These are phyloP conservation scores for Scytalidium lignicola DNA, from an alignment of 2,329 filamentous ascomycete species.

Conservation along the genomic window DNA sequence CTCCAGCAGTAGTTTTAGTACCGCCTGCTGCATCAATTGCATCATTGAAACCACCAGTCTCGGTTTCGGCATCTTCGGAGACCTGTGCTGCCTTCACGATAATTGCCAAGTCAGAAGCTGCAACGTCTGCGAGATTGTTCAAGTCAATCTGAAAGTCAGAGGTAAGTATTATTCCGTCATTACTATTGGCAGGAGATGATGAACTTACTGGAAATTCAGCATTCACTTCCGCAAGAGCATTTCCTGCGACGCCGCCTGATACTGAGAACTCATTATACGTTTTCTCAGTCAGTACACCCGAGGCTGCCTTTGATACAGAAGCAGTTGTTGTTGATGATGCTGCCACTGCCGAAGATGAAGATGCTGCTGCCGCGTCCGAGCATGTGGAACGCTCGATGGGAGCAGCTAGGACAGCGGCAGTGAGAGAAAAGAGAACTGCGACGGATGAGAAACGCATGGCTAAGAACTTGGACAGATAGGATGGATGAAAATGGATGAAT, in stretches of 20 bases:
- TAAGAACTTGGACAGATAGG: no score
- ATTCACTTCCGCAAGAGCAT: constrained; percentile 48
- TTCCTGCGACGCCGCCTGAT: constrained; percentile 45
- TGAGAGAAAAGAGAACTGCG: not conserved
- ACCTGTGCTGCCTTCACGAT: constrained; percentile 42
- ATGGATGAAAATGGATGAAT: no score
- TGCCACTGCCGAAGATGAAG: not conserved
- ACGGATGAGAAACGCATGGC: not conserved
- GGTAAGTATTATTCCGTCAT: no score
- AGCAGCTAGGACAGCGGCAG: not conserved
- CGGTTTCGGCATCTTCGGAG: constrained; percentile 49
- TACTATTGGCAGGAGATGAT: not conserved
- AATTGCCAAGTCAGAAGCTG: constrained; percentile 43
- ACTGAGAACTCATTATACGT: constrained; percentile 38
- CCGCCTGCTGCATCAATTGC: constrained; percentile 39
- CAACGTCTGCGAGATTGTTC: constrained; percentile 40
- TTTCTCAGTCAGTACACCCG: constrained; percentile 11
- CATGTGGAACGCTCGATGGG: not conserved
- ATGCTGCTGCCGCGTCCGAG: no score
- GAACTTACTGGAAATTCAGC: constrained; percentile 46
- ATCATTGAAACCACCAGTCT: constrained; percentile 45
- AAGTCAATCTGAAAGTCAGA: constrained; percentile 35
- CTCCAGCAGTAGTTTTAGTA: constrained; percentile 31
- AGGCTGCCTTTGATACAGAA: not conserved
- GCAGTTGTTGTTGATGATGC: not conserved